phyloP scores from a whole-genome alignment of 805 yeast genomes.

The Helenozyma baotianmanensis region DNA sequence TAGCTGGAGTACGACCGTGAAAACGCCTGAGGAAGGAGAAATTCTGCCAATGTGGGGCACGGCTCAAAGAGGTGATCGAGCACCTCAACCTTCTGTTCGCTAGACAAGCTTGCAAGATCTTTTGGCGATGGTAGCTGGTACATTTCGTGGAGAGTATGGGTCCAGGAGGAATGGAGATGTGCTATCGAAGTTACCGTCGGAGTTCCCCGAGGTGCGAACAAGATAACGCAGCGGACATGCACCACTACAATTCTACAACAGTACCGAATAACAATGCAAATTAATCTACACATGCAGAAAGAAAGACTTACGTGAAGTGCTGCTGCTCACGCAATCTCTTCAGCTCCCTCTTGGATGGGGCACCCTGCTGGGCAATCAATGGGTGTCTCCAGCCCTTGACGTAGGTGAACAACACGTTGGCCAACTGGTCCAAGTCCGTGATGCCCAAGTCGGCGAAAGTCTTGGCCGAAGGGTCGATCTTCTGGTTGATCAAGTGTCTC shows the following conservation, averaged over 20 bases:
- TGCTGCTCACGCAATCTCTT: slow-evolving; percentile 41
- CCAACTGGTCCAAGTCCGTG: slow-evolving; percentile 39
- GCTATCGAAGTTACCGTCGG: no score
- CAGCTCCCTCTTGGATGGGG: slow-evolving; percentile 36
- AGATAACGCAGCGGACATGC: no score
- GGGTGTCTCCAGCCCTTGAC: slow-evolving; percentile 49
- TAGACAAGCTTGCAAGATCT: slow-evolving; percentile 11
- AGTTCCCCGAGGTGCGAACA: slow-evolving; percentile 5
- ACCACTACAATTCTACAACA: no score
- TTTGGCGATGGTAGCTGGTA: slow-evolving; percentile 9
- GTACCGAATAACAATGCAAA: slow-evolving; percentile 5
- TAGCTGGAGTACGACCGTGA: slow-evolving; percentile 17
- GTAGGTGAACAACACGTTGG: slow-evolving; percentile 41
- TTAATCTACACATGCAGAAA: slow-evolving; percentile 10
- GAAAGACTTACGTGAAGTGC: slow-evolving; percentile 33
- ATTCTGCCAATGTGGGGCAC: slow-evolving; percentile 42
- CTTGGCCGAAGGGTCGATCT: slow-evolving; percentile 53
- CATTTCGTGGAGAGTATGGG: background rate
- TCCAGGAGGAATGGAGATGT: no score
- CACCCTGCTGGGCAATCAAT: slow-evolving; percentile 43
- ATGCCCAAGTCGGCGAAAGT: slow-evolving; percentile 72
- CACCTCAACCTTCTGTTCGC: slow-evolving; percentile 30
- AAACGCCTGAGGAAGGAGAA: slow-evolving; percentile 28
- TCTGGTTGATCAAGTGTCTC: slow-evolving; percentile 67
- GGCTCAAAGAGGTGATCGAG: slow-evolving; percentile 64